Evolutionary conservation across 495 filamentous ascomycete genomes (phyloP).

Genomic region (Halenospora varia): DNA sequence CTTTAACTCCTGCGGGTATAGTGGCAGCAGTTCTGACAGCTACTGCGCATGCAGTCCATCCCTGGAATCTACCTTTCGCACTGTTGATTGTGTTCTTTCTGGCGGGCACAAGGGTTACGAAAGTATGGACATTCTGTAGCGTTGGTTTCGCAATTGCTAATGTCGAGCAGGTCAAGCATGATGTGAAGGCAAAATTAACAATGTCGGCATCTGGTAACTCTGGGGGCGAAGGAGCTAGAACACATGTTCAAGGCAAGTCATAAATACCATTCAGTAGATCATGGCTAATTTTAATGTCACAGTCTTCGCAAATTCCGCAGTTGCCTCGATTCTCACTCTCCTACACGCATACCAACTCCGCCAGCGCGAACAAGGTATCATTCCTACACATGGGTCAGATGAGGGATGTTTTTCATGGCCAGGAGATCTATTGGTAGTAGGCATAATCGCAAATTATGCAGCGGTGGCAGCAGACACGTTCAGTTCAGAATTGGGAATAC

Average conservation of each 20-base stretch:
- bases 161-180: constrained; percentile 68
- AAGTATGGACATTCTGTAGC: constrained; percentile 41
- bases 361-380: constrained; percentile 31
- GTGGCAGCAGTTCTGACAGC: constrained; percentile 68
- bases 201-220: constrained; percentile 64
- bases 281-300: neutral
- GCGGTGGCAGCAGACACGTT: constrained; percentile 91
- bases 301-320: constrained; percentile 82
- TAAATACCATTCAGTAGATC: neutral
- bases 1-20: constrained; percentile 71
- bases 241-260: constrained; percentile 61
- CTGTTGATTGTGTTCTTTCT: constrained; percentile 85
- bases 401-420: constrained; percentile 40
- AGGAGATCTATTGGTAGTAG: constrained; percentile 52
- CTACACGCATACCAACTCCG: constrained; percentile 65
- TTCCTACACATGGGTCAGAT: constrained; percentile 13
- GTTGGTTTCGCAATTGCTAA: constrained; percentile 8
- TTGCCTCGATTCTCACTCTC: constrained; percentile 68
- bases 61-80: constrained; percentile 83
- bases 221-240: constrained; percentile 77
- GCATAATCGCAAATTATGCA: constrained; percentile 75
- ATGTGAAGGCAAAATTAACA: constrained; percentile 77
- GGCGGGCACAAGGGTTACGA: constrained; percentile 77
- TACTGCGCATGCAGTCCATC: constrained; percentile 76
- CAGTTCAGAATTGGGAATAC: constrained; percentile 90